These are phyloP conservation scores for Mesembryanthemum crystallinum DNA, from an alignment of 148 eudicot species.

Conservation along the genomic window DNA sequence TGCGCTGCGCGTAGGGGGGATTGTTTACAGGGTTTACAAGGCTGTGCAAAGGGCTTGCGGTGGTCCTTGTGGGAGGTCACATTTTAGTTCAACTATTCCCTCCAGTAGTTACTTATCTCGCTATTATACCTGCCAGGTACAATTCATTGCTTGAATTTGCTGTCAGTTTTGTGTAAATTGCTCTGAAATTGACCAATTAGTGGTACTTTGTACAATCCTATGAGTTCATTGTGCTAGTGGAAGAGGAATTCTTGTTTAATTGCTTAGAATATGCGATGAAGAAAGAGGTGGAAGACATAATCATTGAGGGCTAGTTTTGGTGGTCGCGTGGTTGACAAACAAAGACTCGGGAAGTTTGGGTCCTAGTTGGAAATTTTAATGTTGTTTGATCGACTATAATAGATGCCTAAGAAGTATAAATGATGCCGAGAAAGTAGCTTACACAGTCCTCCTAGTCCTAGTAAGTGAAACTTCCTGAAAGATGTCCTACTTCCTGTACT, in stretches of 20 bases:
- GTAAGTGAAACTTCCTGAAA: too few species aligned
- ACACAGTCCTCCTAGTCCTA: too few species aligned
- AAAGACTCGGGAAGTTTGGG: background rate
- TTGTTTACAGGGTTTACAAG: conserved; percentile 63
- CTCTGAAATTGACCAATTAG: background rate
- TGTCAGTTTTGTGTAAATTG: background rate
- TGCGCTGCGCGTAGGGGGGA: conserved; percentile 49
- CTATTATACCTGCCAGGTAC: conserved; percentile 90
- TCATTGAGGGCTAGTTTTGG: background rate
- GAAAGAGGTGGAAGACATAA: background rate
- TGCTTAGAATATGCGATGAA: background rate
- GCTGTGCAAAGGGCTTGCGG: conserved; percentile 87
- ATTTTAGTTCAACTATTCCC: conserved; percentile 75
- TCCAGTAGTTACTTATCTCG: conserved; percentile 63
- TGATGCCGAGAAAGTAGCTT: too few species aligned
- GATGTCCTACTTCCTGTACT: too few species aligned
- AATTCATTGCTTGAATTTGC: background rate
- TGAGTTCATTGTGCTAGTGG: background rate
- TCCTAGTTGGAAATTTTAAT: background rate
- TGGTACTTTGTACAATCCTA: background rate
- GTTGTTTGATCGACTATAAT: too few species aligned
- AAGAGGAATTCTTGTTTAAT: background rate
- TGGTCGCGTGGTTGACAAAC: background rate
- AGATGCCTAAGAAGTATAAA: too few species aligned
- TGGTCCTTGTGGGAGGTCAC: conserved; percentile 69